A percentile compares a stretch with the other conserved stretches of the same genome.
phyloP scores from a whole-genome alignment of 192 early-diverging fungal species.

The Gigaspora rosea region DNA sequence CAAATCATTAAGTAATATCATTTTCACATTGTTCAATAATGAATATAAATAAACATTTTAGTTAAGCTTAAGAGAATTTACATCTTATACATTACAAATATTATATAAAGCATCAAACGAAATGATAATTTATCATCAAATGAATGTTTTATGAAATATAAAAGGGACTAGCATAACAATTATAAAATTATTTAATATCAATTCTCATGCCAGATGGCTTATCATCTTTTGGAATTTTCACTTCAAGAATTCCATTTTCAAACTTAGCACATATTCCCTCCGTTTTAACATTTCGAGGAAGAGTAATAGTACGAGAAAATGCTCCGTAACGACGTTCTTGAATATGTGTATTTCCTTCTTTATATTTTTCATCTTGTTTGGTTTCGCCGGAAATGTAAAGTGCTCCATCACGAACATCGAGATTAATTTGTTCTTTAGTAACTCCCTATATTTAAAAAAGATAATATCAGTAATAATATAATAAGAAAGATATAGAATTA shows the following conservation, averaged over 20 bases:
- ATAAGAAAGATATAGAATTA: neutral
- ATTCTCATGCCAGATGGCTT: constrained; percentile 49
- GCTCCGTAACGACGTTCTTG: constrained; percentile 52
- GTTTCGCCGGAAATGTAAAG: constrained; percentile 51
- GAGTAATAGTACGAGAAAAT: constrained; percentile 52
- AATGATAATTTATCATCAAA: too few relatives aligned
- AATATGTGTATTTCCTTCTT: constrained; percentile 45
- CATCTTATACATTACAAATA: too few relatives aligned
- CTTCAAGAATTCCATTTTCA: constrained; percentile 58
- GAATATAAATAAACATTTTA: too few relatives aligned
- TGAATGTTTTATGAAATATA: too few relatives aligned
- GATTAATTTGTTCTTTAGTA: constrained; percentile 55
- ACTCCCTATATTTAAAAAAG: constrained; percentile 40
- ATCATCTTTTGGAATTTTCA: constrained; percentile 49
- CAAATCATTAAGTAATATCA: too few relatives aligned
- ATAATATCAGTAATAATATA: neutral
- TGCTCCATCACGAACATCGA: constrained; percentile 50
- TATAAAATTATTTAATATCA: constrained; percentile 36
- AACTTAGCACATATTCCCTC: constrained; percentile 55
- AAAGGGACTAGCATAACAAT: too few relatives aligned
- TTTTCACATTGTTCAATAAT: too few relatives aligned
- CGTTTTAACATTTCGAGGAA: constrained; percentile 49
- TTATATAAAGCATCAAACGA: too few relatives aligned
- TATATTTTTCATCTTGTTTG: constrained; percentile 37
- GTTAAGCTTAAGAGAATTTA: too few relatives aligned